Conservation (phyloP, 2,329 filamentous ascomycete species). For the Diaporthe ilicicola region DNA sequence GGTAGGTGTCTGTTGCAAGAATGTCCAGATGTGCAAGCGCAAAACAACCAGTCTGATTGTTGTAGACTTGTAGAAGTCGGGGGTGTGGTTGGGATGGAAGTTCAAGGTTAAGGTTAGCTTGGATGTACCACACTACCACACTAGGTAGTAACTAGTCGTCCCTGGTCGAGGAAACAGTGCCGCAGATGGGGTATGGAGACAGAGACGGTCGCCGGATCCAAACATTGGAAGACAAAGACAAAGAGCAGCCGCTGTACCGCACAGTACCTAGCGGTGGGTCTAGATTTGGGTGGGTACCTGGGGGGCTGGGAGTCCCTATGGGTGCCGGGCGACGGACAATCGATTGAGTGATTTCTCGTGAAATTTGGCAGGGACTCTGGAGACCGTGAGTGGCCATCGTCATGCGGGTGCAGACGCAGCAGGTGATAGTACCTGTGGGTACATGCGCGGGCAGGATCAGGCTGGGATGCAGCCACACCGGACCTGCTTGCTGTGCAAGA, state of each 20-base stretch:
- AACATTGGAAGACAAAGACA: constrained; percentile 1
- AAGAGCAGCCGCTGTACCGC: not conserved
- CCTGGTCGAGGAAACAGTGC: constrained; percentile 9
- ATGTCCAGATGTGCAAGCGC: not conserved
- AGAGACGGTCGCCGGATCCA: constrained; percentile 2
- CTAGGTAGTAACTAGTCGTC: constrained; percentile 15
- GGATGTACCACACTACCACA: constrained; percentile 21
- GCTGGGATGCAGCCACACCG: not conserved
- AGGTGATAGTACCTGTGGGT: constrained; percentile 10
- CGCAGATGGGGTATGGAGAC: constrained; percentile 13
- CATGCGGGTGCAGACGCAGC: constrained; percentile 1
- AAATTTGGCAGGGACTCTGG: constrained; percentile 18
- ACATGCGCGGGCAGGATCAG: not conserved
- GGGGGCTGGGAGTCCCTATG: not conserved
- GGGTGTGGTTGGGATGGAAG: constrained; percentile 16
- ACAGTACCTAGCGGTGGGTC: constrained; percentile 16
- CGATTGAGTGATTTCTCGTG: constrained; percentile 1
- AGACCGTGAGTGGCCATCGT: not conserved
- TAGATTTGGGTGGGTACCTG: not conserved
- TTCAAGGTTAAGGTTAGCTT: not conserved
- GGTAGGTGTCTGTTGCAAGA: not conserved
- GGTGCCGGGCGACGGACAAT: constrained; percentile 8
- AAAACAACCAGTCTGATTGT: constrained; percentile 3
- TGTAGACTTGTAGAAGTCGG: constrained; percentile 17
- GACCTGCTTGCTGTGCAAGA: not conserved